Conservation (phyloP, 2,329 filamentous ascomycete species). For the Domatiomyces catenatus region DNA sequence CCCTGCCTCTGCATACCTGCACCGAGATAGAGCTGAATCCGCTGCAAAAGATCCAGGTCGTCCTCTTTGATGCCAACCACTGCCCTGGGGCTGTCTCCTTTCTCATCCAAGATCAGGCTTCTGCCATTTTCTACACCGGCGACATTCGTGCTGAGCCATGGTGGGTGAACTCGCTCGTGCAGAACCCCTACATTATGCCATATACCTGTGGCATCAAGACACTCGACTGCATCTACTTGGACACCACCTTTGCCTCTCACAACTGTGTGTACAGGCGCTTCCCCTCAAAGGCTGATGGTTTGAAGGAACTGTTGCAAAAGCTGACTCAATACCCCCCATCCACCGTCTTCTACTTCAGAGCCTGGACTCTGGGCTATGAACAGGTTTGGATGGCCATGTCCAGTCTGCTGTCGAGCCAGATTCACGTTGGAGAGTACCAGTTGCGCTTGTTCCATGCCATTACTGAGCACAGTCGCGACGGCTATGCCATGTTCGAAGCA, state of each 20-base stretch:
- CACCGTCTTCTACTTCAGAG: constrained; percentile 68
- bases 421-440: constrained; percentile 77
- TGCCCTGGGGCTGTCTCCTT: constrained; percentile 89
- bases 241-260: constrained; percentile 60
- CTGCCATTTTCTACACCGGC: constrained; percentile 72
- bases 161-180: constrained; percentile 61
- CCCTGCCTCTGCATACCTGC: constrained; percentile 68
- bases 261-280: constrained; percentile 37
- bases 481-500: constrained; percentile 40
- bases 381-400: constrained; percentile 78
- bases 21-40: constrained; percentile 60
- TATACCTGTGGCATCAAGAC: constrained; percentile 52
- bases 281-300: constrained; percentile 55
- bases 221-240: constrained; percentile 73
- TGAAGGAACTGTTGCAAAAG: constrained; percentile 57
- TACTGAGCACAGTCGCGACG: constrained; percentile 26
- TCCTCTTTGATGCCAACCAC: constrained; percentile 80
- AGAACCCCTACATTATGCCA: constrained; percentile 58
- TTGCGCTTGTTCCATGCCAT: constrained; percentile 55
- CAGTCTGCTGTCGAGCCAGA: constrained; percentile 49
- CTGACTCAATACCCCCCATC: constrained; percentile 52
- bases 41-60: constrained; percentile 57
- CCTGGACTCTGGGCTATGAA: constrained; percentile 90
- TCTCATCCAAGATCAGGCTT: constrained; percentile 58
- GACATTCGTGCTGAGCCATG: constrained; percentile 73